Evolutionary conservation across 805 yeast genomes (phyloP).

Genomic region (Scheffersomyces lignosus): DNA sequence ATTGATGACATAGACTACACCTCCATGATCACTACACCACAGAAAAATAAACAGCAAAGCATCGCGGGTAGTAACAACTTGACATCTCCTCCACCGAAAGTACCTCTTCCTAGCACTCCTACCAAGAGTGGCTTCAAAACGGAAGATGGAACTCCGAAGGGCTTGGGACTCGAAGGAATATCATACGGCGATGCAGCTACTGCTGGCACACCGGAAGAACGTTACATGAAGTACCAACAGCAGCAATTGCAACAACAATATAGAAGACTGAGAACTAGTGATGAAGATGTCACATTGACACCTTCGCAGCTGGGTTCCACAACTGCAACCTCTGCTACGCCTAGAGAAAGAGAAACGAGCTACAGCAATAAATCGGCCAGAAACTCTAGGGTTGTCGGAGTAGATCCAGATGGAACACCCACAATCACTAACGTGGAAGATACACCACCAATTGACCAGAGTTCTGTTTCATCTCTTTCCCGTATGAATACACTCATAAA

Average conservation of each 20-base stretch:
- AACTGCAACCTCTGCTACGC: conserved; percentile 1
- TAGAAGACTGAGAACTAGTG: neutral
- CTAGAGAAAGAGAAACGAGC: conserved; percentile 5
- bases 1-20: conserved; percentile 13
- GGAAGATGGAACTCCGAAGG: conserved; percentile 27
- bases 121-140: conserved; percentile 8
- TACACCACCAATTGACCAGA: conserved; percentile 1
- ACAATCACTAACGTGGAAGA: conserved; percentile 38
- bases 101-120: conserved; percentile 32
- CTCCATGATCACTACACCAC: conserved; percentile 14
- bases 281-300: neutral
- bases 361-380: neutral
- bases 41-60: conserved; percentile 4
- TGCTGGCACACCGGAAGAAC: neutral
- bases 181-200: conserved; percentile 16
- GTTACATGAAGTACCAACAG: conserved; percentile 3
- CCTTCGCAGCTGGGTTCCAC: no score
- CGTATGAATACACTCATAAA: conserved; percentile 29
- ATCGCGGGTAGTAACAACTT: conserved; percentile 7
- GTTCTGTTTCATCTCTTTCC: conserved; percentile 9
- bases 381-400: no score
- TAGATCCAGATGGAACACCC: conserved; percentile 28
- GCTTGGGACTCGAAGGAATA: conserved; percentile 42
- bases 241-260: conserved; percentile 4
- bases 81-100: conserved; percentile 41